Base-by-base conservation (phyloP, 345 rosid genomes). In the Pistacia integerrima region DNA sequence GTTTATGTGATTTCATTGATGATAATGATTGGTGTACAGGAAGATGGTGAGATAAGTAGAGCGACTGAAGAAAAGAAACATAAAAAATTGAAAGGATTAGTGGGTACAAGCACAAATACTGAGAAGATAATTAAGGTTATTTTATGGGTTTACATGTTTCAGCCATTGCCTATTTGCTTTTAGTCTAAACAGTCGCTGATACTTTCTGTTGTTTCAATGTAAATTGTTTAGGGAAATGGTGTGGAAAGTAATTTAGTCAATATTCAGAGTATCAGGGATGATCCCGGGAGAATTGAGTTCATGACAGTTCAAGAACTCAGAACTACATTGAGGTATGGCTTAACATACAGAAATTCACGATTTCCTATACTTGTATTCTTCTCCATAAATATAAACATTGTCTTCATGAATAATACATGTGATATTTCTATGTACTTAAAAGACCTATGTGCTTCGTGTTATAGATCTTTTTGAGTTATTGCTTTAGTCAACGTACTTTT, bases 221-320 rank as follows among this genome's bases (percentile, higher is more conserved):
- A 17, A 13, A 48, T 67, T 74, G 20, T 11, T 33, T 33, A 82
- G 85, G 83, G 72, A 70, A 67, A 56, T 72, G 58, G 8, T 67
- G 48, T 41, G 54, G 57, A 74, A 30, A 22, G 38, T n/a, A 67
- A 57, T n/a, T 54, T 73, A 2, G 18, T 70, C 72, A 85, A 78
- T 38, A 74, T 85, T 79, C 82, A 76, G 67, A 64, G 56, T 73
- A 55, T 84, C 62, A 82, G 72, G 76, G 87, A 85, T 81, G 88
- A 83, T 81, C 81, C 71, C 4, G 75, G 72, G 22, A 86, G 82
- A 36, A 84, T 91, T 58, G 93, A 89, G 77, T 65, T 72, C 0
- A 87, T 94, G 97, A 93, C 98, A 0, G 89, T 88, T 87, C 94
- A 84, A 83, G 80, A 93, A 75, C 95, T 94, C 66, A 87, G 86